These are phyloP conservation scores for Aspergillus bridgeri DNA, from an alignment of 495 filamentous ascomycete species.

Conservation along the genomic window DNA sequence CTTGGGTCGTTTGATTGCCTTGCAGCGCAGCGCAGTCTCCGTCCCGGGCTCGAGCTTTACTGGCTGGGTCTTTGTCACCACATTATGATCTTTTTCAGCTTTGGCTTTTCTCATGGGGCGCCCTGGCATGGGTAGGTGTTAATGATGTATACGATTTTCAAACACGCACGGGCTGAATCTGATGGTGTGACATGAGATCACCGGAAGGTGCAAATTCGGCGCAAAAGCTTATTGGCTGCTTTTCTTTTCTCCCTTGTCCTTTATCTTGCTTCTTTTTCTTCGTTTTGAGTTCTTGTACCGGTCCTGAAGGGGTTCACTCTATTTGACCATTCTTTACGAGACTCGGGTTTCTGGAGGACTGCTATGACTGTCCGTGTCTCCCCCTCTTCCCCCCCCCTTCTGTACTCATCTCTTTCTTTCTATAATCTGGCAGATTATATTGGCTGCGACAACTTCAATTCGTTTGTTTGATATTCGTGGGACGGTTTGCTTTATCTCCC, in stretches of 20 bases:
- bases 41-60: neutral
- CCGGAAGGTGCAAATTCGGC: conserved; percentile 32
- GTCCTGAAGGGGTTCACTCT: neutral
- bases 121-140: conserved; percentile 46
- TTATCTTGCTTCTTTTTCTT: neutral
- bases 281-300: neutral
- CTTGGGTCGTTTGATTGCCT: conserved; percentile 15
- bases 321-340: neutral
- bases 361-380: neutral
- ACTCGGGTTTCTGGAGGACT: conserved; percentile 2
- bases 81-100: conserved; percentile 25
- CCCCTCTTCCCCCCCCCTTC: neutral
- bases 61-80: neutral
- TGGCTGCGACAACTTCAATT: conserved; percentile 10
- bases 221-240: conserved; percentile 31
- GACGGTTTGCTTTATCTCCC: conserved; percentile 2
- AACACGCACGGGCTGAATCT: conserved; percentile 35
- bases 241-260: conserved; percentile 26
- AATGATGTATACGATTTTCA: conserved; percentile 42
- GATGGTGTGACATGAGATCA: conserved; percentile 30
- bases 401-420: conserved; percentile 6
- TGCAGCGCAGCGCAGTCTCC: neutral
- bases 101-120: conserved; percentile 18
- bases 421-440: conserved; percentile 1
- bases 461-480: conserved; percentile 18